Conservation (phyloP, 2,329 filamentous ascomycete genomes). For the Neonectria neomacrospora region DNA sequence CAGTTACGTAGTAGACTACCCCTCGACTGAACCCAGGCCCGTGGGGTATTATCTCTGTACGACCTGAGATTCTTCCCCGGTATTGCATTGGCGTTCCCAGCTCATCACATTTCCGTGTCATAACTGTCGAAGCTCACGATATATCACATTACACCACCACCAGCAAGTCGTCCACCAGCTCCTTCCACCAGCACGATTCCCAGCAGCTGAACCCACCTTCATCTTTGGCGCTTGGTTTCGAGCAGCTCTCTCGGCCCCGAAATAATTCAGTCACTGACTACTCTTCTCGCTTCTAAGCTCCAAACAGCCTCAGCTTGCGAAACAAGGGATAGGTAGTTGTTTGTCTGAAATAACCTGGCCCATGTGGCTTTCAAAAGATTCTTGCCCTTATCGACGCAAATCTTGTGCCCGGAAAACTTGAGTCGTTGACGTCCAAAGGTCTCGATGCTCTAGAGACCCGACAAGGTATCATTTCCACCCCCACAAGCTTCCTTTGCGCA, state of each 20-base stretch:
- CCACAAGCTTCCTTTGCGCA: background rate
- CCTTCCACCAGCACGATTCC: background rate
- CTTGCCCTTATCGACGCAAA: conserved; percentile 10
- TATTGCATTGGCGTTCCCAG: conserved; percentile 14
- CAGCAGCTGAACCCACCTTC: background rate
- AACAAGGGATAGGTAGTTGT: conserved; percentile 26
- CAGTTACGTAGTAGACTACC: background rate
- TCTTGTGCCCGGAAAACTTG: conserved; percentile 12
- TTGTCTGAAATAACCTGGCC: conserved; percentile 28
- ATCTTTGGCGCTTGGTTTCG: background rate
- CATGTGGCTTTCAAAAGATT: conserved; percentile 27
- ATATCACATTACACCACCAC: conserved; percentile 5
- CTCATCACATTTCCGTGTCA: conserved; percentile 16
- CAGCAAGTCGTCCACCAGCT: background rate
- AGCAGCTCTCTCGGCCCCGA: conserved; percentile 20
- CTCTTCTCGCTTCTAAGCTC: conserved; percentile 18
- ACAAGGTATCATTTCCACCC: conserved; percentile 6
- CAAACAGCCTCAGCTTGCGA: conserved; percentile 26
- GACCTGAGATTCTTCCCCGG: conserved; percentile 6
- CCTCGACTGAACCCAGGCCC: conserved; percentile 19
- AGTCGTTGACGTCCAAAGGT: conserved; percentile 1
- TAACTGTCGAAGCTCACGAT: background rate
- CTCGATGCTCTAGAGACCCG: background rate
- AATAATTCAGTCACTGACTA: conserved; percentile 29
- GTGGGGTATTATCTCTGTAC: conserved; percentile 22